These are phyloP conservation scores for Tetragonia tetragonoides DNA, from an alignment of 148 eudicot species.

Conservation along the genomic window DNA sequence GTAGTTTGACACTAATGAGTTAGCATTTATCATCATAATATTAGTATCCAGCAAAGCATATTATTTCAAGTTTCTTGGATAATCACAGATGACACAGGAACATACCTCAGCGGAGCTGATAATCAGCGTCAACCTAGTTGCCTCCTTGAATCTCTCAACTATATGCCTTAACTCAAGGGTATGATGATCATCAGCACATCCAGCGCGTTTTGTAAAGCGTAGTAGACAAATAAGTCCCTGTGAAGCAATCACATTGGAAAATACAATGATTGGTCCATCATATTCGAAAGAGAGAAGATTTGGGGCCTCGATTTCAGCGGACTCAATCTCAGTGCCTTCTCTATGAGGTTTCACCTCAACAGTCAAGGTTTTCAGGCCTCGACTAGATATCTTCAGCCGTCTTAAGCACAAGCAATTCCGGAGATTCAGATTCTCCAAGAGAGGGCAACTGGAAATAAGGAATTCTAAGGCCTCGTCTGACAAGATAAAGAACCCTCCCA, in stretches of 20 bases:
- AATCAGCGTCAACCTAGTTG: conserved; percentile 3
- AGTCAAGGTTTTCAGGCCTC: not conserved
- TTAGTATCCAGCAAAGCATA: too few species aligned
- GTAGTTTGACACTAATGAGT: too few species aligned
- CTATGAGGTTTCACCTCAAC: not conserved
- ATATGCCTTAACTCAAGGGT: not conserved
- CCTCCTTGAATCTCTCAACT: not conserved
- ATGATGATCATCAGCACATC: not conserved
- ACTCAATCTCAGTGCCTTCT: not conserved
- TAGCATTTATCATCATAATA: too few species aligned
- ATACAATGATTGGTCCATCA: conserved; percentile 5
- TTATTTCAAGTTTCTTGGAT: not conserved
- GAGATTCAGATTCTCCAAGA: conserved; percentile 15
- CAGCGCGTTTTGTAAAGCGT: not conserved
- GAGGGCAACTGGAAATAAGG: conserved; percentile 9
- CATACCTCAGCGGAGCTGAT: conserved; percentile 6
- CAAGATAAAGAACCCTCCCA: conserved; percentile 1
- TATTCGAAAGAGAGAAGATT: not conserved
- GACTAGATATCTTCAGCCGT: not conserved
- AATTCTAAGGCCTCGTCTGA: not conserved
- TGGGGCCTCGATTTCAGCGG: conserved; percentile 7
- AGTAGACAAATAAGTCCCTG: conserved; percentile 6
- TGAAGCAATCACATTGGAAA: not conserved
- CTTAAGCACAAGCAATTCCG: not conserved
- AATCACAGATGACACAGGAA: not conserved